Evolutionary conservation across 345 rosid genomes (phyloP).

Genomic region (Fremontodendron californicum): DNA sequence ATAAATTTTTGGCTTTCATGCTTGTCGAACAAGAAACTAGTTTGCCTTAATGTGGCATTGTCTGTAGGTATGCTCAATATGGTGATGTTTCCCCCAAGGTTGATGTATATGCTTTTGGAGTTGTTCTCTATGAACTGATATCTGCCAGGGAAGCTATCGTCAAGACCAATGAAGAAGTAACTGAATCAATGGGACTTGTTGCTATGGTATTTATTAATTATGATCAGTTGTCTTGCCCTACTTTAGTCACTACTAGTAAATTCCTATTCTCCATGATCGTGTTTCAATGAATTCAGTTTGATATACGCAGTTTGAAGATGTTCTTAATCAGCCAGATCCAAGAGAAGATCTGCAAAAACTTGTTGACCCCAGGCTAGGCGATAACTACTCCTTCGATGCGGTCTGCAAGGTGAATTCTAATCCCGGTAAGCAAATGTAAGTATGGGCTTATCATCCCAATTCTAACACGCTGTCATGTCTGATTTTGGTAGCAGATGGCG

Average conservation of each 20-base stretch:
- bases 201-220: conserved; percentile 51
- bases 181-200: conserved; percentile 79
- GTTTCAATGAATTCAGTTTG: background rate
- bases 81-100: conserved; percentile 89
- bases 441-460: background rate
- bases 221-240: background rate
- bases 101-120: conserved; percentile 94
- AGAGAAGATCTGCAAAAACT: conserved; percentile 54
- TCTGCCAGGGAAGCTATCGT: conserved; percentile 85
- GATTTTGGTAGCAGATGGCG: conserved; percentile 57
- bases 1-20: background rate
- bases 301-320: conserved; percentile 68
- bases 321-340: conserved; percentile 51
- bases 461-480: background rate
- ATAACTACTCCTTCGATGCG: conserved; percentile 62
- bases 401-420: conserved; percentile 50
- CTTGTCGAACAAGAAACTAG: background rate
- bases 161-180: conserved; percentile 37
- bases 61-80: conserved; percentile 63
- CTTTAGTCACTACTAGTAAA: background rate
- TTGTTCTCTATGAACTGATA: conserved; percentile 87
- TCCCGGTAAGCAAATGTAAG: background rate
- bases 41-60: background rate
- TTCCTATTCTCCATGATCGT: background rate
- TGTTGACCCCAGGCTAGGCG: conserved; percentile 69